These are phyloP conservation scores for Arthrobotrys pseudoclavata DNA, from an alignment of 2,329 filamentous ascomycete species.

Conservation along the genomic window DNA sequence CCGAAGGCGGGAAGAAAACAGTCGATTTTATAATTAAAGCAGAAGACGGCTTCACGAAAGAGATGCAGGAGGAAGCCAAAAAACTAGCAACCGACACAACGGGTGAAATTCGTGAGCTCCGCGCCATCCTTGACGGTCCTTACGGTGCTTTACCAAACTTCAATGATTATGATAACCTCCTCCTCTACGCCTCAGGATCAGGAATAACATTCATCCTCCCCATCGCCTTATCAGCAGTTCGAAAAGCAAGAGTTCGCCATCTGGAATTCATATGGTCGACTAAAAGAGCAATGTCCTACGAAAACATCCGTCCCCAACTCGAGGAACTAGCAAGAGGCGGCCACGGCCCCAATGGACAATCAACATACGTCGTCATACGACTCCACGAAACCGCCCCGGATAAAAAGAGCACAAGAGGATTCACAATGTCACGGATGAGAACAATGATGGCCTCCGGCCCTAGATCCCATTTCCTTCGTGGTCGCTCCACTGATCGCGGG, in stretches of 20 bases:
- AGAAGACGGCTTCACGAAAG: slow-evolving; percentile 56
- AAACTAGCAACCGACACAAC: slow-evolving; percentile 36
- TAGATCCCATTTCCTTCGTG: slow-evolving; percentile 33
- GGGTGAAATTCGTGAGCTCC: slow-evolving; percentile 42
- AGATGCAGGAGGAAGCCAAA: slow-evolving; percentile 51
- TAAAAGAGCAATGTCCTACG: slow-evolving; percentile 59
- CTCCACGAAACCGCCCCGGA: slow-evolving; percentile 59
- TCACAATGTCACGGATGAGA: slow-evolving; percentile 49
- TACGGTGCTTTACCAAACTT: slow-evolving; percentile 60
- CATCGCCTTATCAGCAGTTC: slow-evolving; percentile 54
- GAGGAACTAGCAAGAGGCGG: slow-evolving; percentile 58
- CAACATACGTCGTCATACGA: slow-evolving; percentile 59
- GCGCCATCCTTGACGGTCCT: slow-evolving; percentile 53
- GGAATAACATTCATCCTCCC: slow-evolving; percentile 59
- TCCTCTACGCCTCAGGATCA: slow-evolving; percentile 57
- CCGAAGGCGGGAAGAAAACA: slow-evolving; percentile 59
- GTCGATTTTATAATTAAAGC: slow-evolving; percentile 60
- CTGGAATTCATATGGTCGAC: slow-evolving; percentile 60
- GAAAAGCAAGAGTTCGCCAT: slow-evolving; percentile 53
- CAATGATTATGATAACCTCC: slow-evolving; percentile 54
- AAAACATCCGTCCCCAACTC: slow-evolving; percentile 59
- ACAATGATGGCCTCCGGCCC: slow-evolving; percentile 44
- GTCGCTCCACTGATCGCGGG: slow-evolving; percentile 11
- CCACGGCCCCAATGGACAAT: slow-evolving; percentile 45
- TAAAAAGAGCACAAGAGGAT: slow-evolving; percentile 41